These are phyloP conservation scores for Pontederia crassipes DNA, from an alignment of 176 grass and related monocot genomes.

Conservation along the genomic window DNA sequence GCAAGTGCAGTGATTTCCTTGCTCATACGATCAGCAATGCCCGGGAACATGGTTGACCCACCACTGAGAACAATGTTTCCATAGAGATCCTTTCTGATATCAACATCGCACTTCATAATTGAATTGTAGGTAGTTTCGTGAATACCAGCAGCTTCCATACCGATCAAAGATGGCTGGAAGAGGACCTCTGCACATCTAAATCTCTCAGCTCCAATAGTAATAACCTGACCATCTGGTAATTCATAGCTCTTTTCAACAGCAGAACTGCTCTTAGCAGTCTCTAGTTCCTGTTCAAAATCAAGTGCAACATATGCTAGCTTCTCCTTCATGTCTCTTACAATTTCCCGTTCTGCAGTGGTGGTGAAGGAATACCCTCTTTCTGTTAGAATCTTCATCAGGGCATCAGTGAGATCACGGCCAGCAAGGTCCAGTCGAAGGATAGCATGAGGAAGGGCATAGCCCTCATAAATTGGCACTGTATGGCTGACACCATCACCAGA, in stretches of 20 bases:
- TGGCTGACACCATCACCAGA: constrained; percentile 12
- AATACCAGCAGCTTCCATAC: no score
- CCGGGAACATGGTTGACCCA: no score
- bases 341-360: constrained; percentile 5
- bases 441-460: constrained; percentile 4
- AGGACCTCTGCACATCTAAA: no score
- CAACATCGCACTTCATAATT: no score
- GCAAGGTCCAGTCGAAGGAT: constrained; percentile 7
- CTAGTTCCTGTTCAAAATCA: constrained; percentile 3
- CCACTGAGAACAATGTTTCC: no score
- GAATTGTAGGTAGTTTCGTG: no score
- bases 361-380: constrained; percentile 12
- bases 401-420: constrained; percentile 5
- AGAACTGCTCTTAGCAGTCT: constrained; percentile 5
- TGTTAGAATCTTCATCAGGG: constrained; percentile 7
- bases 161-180: no score
- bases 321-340: constrained; percentile 11
- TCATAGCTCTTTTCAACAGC: constrained; percentile 7
- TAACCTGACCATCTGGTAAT: neutral
- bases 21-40: no score
- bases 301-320: constrained; percentile 10
- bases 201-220: no score
- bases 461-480: constrained; percentile 5
- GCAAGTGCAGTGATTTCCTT: no score
- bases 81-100: no score